Conservation (phyloP, 768 basidiomycete genomes). For the Collybiopsis luxurians region DNA sequence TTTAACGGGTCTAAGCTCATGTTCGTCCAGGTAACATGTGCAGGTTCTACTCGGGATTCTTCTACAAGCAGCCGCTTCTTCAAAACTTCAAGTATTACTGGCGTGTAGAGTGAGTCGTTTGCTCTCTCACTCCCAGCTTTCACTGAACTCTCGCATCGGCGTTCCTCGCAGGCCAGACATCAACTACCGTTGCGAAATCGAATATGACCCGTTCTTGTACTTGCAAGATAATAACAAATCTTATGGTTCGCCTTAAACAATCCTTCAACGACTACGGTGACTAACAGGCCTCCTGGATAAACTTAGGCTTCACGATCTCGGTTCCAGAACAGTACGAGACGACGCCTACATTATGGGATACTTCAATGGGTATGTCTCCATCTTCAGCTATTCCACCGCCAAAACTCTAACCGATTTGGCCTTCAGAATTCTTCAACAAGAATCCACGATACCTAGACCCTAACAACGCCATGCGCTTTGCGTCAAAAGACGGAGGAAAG, state of each 20-base stretch:
- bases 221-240: conserved; percentile 67
- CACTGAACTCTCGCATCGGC: no score
- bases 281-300: no score
- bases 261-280: no score
- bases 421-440: conserved; percentile 47
- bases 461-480: conserved; percentile 54
- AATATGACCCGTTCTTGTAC: conserved; percentile 73
- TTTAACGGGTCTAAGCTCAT: background rate
- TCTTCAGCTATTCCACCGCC: no score
- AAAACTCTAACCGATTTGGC: no score
- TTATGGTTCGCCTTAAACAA: conserved; percentile 30
- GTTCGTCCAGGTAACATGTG: background rate
- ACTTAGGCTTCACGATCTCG: conserved; percentile 54
- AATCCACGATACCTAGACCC: conserved; percentile 45
- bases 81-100: conserved; percentile 58
- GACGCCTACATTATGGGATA: conserved; percentile 60
- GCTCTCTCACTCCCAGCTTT: background rate
- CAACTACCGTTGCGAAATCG: conserved; percentile 52
- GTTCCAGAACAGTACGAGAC: conserved; percentile 59
- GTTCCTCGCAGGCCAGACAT: conserved; percentile 44
- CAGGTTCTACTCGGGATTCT: conserved; percentile 28
- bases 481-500: conserved; percentile 49
- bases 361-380: conserved; percentile 37
- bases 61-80: conserved; percentile 53
- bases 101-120: conserved; percentile 47